phyloP scores from a whole-genome alignment of 495 filamentous ascomycete genomes.

The Aspergillus indologenus region DNA sequence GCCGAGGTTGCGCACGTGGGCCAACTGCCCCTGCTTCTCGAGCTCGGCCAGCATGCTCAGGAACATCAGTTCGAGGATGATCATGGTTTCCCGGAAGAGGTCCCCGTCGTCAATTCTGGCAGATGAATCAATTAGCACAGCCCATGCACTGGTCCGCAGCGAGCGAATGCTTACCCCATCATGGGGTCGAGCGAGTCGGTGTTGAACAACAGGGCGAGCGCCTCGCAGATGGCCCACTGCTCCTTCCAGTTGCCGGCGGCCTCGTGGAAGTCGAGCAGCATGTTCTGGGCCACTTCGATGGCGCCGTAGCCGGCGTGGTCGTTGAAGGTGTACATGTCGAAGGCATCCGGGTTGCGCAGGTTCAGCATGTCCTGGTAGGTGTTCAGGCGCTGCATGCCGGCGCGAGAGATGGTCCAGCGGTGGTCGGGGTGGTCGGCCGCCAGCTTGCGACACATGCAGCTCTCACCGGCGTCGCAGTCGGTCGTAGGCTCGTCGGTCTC shows the following conservation, averaged over 20 bases:
- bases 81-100: slow-evolving; percentile 10
- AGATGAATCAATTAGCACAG: neutral
- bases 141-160: neutral
- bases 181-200: slow-evolving; percentile 4
- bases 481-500: neutral
- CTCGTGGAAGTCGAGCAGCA: slow-evolving; percentile 36
- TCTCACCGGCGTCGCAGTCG: slow-evolving; percentile 13
- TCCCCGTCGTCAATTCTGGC: slow-evolving; percentile 27
- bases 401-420: slow-evolving; percentile 34
- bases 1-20: slow-evolving; percentile 34
- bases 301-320: slow-evolving; percentile 37
- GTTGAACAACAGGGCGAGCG: slow-evolving; percentile 21
- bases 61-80: slow-evolving; percentile 29
- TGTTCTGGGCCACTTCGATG: slow-evolving; percentile 40
- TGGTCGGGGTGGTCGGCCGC: slow-evolving; percentile 38
- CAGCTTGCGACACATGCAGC: slow-evolving; percentile 40
- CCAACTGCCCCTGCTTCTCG: slow-evolving; percentile 24
- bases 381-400: slow-evolving; percentile 23
- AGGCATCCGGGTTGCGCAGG: slow-evolving; percentile 37
- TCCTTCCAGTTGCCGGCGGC: slow-evolving; percentile 28
- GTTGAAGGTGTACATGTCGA: slow-evolving; percentile 41
- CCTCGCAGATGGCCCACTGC: slow-evolving; percentile 36
- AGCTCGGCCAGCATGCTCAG: slow-evolving; percentile 30
- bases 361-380: slow-evolving; percentile 4
- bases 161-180: slow-evolving; percentile 13